These are phyloP conservation scores for Macrolepiota fuliginosa DNA, from an alignment of 768 basidiomycete genomes.

Conservation along the genomic window DNA sequence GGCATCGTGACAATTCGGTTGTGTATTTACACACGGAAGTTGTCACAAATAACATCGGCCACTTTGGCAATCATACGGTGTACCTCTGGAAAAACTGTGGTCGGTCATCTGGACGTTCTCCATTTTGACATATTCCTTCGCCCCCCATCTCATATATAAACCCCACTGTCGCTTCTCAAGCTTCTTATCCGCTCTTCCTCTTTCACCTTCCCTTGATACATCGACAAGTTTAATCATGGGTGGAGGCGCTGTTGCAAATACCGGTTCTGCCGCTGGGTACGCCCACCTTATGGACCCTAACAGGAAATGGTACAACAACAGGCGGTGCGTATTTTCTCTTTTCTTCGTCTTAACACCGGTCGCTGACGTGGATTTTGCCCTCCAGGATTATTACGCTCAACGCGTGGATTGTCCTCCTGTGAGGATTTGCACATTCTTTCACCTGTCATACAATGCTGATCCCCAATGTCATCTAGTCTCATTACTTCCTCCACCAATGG, in stretches of 20 bases:
- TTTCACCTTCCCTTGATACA: constrained; percentile 21
- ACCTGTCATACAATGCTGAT: neutral
- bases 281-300: constrained; percentile 60
- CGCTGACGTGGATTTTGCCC: neutral
- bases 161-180: constrained; percentile 20
- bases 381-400: constrained; percentile 59
- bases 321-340: constrained; percentile 42
- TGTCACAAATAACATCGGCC: neutral
- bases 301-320: constrained; percentile 78
- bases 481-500: constrained; percentile 77
- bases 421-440: constrained; percentile 17
- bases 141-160: constrained; percentile 29
- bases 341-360: neutral
- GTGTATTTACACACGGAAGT: neutral
- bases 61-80: constrained; percentile 21
- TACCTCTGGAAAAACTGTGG: constrained; percentile 43
- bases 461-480: constrained; percentile 37
- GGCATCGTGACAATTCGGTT: neutral
- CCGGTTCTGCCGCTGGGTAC: constrained; percentile 34
- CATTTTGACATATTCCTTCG: constrained; percentile 19
- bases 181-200: constrained; percentile 29
- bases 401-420: constrained; percentile 70
- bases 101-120: constrained; percentile 30
- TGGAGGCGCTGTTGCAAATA: constrained; percentile 43
- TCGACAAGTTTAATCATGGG: constrained; percentile 43